Percentiles rank a stretch among this genome's conserved stretches.
These are phyloP conservation scores for Exophiala sideris DNA, from an alignment of 2,329 filamentous ascomycete species.

Conservation along the genomic window DNA sequence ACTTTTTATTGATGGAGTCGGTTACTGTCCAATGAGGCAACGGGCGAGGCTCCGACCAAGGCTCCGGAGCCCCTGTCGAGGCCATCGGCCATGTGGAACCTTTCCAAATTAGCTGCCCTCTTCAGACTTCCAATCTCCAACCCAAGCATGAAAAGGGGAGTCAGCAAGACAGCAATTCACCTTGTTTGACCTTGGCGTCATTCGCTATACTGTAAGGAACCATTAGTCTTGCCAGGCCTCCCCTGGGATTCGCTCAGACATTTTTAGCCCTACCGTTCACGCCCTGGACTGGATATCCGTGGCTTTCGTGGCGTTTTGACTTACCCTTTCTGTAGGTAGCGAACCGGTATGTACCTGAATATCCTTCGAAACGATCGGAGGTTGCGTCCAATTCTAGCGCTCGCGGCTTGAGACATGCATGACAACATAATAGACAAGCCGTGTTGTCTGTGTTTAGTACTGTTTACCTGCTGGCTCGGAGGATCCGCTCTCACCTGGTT, in stretches of 20 bases:
- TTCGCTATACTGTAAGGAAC: no score
- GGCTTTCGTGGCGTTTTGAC: neutral
- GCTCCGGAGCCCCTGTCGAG: neutral
- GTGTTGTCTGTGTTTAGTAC: neutral
- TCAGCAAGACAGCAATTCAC: no score
- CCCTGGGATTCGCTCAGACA: no score
- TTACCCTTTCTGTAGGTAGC: neutral
- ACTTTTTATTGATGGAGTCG: neutral
- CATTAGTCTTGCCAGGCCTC: no score
- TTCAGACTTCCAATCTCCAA: neutral
- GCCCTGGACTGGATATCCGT: no score
- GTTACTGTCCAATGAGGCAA: neutral
- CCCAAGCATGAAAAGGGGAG: no score
- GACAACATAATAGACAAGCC: neutral
- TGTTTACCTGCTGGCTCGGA: neutral
- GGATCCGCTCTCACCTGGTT: neutral
- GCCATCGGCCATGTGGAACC: neutral
- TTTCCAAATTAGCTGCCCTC: neutral
- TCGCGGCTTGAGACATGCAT: neutral
- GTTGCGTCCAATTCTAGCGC: neutral
- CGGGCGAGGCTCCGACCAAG: neutral
- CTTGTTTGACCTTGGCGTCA: no score
- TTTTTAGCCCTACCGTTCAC: no score
- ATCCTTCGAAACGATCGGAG: neutral
- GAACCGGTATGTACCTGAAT: no score